Percentiles rank a stretch among this genome's conserved stretches.
phyloP scores from a whole-genome alignment of 148 eudicot genomes.

The Rhododendron griersonianum region DNA sequence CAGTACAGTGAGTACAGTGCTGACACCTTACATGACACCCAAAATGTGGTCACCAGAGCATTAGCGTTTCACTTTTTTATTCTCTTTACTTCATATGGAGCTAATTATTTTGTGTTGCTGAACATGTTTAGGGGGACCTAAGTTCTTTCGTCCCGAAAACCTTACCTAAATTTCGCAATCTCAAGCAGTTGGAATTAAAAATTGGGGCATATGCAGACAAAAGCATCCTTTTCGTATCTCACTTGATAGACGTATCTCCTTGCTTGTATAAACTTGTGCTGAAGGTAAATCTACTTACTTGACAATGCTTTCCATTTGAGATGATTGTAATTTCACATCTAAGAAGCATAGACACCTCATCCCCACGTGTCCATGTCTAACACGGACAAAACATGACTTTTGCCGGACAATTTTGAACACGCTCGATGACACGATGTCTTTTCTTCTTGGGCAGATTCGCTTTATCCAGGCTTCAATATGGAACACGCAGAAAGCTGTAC shows the following conservation, averaged over 20 bases:
- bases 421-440: background rate
- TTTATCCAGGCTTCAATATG: too few relatives aligned
- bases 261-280: background rate
- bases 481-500: too few relatives aligned
- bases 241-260: background rate
- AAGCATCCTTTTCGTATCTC: background rate
- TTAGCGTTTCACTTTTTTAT: background rate
- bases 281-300: background rate
- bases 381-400: background rate
- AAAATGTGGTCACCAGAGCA: too few relatives aligned
- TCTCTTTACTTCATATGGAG: background rate
- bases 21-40: too few relatives aligned
- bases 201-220: background rate
- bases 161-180: background rate
- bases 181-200: background rate
- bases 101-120: background rate
- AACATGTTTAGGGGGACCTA: background rate
- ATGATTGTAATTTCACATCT: background rate
- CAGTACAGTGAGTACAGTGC: too few relatives aligned
- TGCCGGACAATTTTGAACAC: background rate
- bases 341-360: background rate
- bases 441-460: too few relatives aligned
- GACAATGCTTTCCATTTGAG: background rate
- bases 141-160: background rate
- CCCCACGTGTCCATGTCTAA: background rate